A percentile compares a stretch with the other conserved stretches of the same genome.
Evolutionary conservation across 345 rosid species (phyloP).

Genomic region (Populus tremula): DNA sequence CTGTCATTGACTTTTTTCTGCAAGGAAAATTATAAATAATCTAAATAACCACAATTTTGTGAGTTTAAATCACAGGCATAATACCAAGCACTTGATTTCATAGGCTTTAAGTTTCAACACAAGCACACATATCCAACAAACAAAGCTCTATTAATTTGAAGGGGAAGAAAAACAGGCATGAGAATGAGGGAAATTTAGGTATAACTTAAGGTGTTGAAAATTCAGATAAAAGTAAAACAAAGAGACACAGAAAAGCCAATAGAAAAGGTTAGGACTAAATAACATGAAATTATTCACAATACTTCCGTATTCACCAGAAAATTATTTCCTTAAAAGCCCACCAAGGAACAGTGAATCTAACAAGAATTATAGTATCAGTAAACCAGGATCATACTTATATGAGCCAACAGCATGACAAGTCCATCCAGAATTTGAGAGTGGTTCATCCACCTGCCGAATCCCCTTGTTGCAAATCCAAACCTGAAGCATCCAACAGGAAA

Average conservation of each 20-base stretch:
- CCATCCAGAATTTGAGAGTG: constrained; percentile 59
- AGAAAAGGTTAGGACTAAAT: not conserved
- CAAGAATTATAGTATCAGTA: not conserved
- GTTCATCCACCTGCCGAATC: constrained; percentile 37
- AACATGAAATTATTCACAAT: not conserved
- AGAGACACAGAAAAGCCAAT: not conserved
- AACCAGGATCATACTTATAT: constrained; percentile 57
- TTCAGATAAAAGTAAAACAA: not conserved
- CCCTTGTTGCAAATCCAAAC: constrained; percentile 65
- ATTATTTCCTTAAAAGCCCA: not conserved
- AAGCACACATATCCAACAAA: not conserved
- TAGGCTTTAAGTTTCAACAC: not conserved
- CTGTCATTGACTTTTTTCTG: constrained; percentile 88
- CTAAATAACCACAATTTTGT: not conserved
- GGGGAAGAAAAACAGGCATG: not conserved
- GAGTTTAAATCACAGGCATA: not conserved
- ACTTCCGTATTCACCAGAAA: not conserved
- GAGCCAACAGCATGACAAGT: constrained; percentile 88
- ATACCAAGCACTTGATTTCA: not conserved
- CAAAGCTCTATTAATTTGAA: not conserved
- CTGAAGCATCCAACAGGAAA: constrained; percentile 33
- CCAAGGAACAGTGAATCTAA: not conserved
- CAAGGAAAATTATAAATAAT: constrained; percentile 17
- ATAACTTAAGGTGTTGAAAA: not conserved
- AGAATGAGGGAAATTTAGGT: not conserved